These are phyloP conservation scores for Apiotrichum sp. DNA, from an alignment of 1,284 basidiomycete genomes.

Conservation along the genomic window DNA sequence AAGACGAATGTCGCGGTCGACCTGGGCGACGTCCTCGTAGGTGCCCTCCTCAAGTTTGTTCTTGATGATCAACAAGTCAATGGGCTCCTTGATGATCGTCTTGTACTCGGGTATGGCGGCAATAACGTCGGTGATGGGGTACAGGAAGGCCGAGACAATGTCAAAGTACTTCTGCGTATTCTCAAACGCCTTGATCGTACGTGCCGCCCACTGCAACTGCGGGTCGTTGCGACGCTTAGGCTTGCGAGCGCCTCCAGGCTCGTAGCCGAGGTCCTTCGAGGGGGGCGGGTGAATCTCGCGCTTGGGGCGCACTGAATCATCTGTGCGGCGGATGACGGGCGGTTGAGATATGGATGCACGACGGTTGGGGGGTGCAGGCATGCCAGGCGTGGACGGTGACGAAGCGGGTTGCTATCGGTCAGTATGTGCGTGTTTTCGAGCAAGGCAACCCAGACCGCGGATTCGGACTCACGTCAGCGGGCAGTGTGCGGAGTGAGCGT, in stretches of 20 bases:
- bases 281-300: conserved; percentile 94
- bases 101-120: conserved; percentile 73
- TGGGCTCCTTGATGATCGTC: conserved; percentile 85
- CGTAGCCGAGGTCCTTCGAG: conserved; percentile 83
- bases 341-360: conserved; percentile 40
- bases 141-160: conserved; percentile 80
- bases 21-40: conserved; percentile 69
- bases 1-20: conserved; percentile 84
- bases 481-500: conserved; percentile 71
- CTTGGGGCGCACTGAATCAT: conserved; percentile 71
- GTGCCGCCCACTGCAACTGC: conserved; percentile 73
- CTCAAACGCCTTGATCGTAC: conserved; percentile 63
- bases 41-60: conserved; percentile 69
- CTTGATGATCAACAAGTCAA: conserved; percentile 86
- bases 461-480: conserved; percentile 54
- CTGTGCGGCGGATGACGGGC: conserved; percentile 45
- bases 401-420: conserved; percentile 14
- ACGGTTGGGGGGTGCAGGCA: conserved; percentile 16
- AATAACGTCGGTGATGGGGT: conserved; percentile 72
- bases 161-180: conserved; percentile 70
- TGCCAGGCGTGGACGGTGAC: conserved; percentile 20
- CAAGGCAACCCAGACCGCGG: not conserved
- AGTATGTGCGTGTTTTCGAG: not conserved
- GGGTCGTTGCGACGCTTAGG: conserved; percentile 62
- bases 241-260: conserved; percentile 49